Evolutionary conservation across 2,329 filamentous ascomycete species (phyloP).

Genomic region (Fusarium penzigii): DNA sequence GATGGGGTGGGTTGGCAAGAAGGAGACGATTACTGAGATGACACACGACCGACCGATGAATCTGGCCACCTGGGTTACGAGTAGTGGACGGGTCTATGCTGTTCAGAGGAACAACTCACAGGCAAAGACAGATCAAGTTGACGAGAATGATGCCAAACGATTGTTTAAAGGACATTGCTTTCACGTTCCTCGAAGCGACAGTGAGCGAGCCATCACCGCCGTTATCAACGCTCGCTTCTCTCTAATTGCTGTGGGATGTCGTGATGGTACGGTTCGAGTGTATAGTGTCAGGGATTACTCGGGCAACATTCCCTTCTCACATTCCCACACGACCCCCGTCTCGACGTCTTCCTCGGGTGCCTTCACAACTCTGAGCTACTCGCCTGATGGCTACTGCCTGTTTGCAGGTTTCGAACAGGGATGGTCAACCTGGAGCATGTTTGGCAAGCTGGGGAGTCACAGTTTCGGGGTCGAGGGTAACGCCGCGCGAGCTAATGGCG

Average conservation of each 20-base stretch:
- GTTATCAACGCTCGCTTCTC: conserved; percentile 96
- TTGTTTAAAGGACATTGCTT: conserved; percentile 92
- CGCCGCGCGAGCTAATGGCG: conserved; percentile 67
- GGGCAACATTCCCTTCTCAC: conserved; percentile 87
- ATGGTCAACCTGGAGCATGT: conserved; percentile 97
- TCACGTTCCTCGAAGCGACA: conserved; percentile 65
- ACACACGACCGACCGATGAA: conserved; percentile 97
- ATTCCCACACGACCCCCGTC: conserved; percentile 70
- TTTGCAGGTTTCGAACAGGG: conserved; percentile 92
- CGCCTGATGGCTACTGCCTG: conserved; percentile 92
- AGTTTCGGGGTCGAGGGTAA: conserved; percentile 74
- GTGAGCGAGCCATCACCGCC: conserved; percentile 67
- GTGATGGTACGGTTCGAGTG: conserved; percentile 77
- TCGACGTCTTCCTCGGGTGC: conserved; percentile 68
- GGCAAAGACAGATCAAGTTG: conserved; percentile 41
- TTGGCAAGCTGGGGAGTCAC: conserved; percentile 83
- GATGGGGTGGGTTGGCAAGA: conserved; percentile 84
- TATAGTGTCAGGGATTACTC: conserved; percentile 92
- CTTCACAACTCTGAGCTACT: conserved; percentile 78
- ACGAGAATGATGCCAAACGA: conserved; percentile 57
- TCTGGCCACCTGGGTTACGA: conserved; percentile 87
- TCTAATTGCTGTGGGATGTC: conserved; percentile 82
- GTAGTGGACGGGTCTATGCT: conserved; percentile 84
- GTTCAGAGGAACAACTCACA: conserved; percentile 68
- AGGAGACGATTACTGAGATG: conserved; percentile 77